Base-by-base conservation (phyloP, 1,284 basidiomycete genomes). In the Trametes hirsuta region DNA sequence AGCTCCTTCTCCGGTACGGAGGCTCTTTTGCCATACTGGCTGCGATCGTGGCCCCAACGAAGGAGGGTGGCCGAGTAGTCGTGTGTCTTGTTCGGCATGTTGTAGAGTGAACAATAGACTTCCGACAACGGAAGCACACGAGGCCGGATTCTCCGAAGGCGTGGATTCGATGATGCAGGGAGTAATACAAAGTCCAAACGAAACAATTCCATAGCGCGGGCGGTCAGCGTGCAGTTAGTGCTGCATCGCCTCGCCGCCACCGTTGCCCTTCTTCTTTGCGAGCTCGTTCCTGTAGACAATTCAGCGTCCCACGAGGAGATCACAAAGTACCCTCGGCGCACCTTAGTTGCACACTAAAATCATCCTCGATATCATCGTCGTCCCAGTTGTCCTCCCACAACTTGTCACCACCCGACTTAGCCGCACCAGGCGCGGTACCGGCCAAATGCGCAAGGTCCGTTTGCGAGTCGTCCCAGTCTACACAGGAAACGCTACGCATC, bases 341-440 rank as follows among this genome's bases (percentile, higher is more conserved):
- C 96, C 97, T 87, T 68, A 99, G 79, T 76, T 97, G 95, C 59
- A 93, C 89, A 71, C 94, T 96, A 74, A 98, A 99, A 69, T 98
- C 95, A 71, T 98, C 96, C 74, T 97, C 97, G 63, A 97, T 90
- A 75, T 98, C 96, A 76, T 99, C 97, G 71, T 99, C 97, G 71
- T 99, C 97, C 97, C 97, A 99, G 75, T 98, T 98, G 71, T 98
- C 97, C 80, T 98, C 96, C 97, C 97, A 99, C 35, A 98, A 80
- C 72, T 95, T 93, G 74, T 93, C 86, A 11, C 88, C 88, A 41
- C 84, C 86, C 24, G 88, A 87, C 71, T 86, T 89, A 11, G 90
- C 87, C 22, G 81, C 85, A 3, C 87, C 90, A 2, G 88, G 89
- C 21, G 84, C 82, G 12, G 83, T 79, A n/a, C 88, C 87, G 55